Percentiles rank a stretch among this genome's conserved stretches.
phyloP scores from a whole-genome alignment of 148 eudicot genomes.

The Drosera capensis region DNA sequence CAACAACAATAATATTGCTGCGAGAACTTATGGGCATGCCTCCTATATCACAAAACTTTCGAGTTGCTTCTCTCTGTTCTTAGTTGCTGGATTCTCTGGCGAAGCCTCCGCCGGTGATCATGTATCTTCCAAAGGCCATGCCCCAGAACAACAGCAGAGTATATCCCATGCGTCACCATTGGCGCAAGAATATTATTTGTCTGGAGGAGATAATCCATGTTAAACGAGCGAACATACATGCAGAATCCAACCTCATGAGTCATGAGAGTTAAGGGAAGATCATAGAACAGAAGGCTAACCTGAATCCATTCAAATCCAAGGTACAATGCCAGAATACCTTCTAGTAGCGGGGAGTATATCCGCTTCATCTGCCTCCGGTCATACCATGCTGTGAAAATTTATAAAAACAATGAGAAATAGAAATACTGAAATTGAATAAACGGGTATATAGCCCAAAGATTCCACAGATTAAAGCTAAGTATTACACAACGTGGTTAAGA shows the following conservation, averaged over 20 bases:
- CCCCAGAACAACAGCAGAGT: conserved; percentile 76
- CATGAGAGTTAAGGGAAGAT: neutral
- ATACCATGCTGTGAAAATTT: conserved; percentile 99
- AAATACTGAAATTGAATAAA: neutral
- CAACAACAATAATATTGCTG: too few relatives aligned
- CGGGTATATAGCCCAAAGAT: too few relatives aligned
- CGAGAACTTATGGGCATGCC: too few relatives aligned
- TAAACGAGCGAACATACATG: too few relatives aligned
- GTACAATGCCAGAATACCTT: conserved; percentile 75
- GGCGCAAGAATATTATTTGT: conserved; percentile 81
- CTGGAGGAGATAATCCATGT: too few relatives aligned
- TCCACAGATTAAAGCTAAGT: too few relatives aligned
- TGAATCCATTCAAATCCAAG: conserved; percentile 99
- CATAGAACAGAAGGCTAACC: conserved; percentile 17
- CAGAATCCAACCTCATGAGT: neutral
- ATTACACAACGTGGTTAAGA: too few relatives aligned
- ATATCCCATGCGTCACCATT: conserved; percentile 87
- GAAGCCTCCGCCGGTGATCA: conserved; percentile 53
- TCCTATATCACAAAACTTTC: conserved; percentile 16
- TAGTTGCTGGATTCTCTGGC: conserved; percentile 62
- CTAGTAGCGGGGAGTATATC: conserved; percentile 88
- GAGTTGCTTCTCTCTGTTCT: conserved; percentile 27
- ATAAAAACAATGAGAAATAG: conserved; percentile 1
- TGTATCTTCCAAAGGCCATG: conserved; percentile 95
- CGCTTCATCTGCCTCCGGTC: conserved; percentile 90